Base-by-base conservation (phyloP, 2,329 filamentous ascomycete species). In the Diplodia intermedia region DNA sequence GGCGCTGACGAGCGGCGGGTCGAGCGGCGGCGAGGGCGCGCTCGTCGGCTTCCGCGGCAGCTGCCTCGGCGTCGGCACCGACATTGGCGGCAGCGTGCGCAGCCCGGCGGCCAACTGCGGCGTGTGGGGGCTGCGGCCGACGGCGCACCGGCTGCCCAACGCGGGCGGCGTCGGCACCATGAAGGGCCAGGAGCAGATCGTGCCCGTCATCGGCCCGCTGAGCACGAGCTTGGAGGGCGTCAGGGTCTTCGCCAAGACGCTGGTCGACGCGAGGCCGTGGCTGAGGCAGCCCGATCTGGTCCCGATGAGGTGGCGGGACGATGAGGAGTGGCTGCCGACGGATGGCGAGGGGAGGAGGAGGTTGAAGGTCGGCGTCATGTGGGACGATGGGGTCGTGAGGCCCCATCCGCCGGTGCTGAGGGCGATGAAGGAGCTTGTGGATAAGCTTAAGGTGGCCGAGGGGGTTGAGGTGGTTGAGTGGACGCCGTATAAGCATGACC, bases 391-490 rank as follows among this genome's bases (percentile, higher is more conserved):
- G 11, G 82, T 88, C 61, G 89, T 90, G 4, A 82, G 78, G 6
- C 90, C 90, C 0, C 90, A 91, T 63, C 89, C 90, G 2, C 90
- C 90, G 0, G 83, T 91, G 3, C 78, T 82, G 0, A 82, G 88
- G 6, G 89, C 87, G 1, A 75, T 91, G 11, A 75, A 78, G 2
- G 75, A 80, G 6, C 78, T 86, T 0, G 81, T 80, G 0, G 75
- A 79, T 2, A 81, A 76, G 60, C 78, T 89, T 15, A 72, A 78
- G 49, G 76, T 73, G 0, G 80, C 77, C n/a, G 65, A 82, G 0
- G 85, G 84, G 1, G 81, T 88, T 71, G 82, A 86, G 6, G 69
- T 90, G 0, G 73, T 88, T 1, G 83, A 87, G 43, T 86, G 82
- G 75, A 73, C 79, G 56, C 80, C 85, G 2, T 82, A 83, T 71